Conservation (phyloP, 2,329 filamentous ascomycete genomes). For the Drechslerella stenobrocha region DNA sequence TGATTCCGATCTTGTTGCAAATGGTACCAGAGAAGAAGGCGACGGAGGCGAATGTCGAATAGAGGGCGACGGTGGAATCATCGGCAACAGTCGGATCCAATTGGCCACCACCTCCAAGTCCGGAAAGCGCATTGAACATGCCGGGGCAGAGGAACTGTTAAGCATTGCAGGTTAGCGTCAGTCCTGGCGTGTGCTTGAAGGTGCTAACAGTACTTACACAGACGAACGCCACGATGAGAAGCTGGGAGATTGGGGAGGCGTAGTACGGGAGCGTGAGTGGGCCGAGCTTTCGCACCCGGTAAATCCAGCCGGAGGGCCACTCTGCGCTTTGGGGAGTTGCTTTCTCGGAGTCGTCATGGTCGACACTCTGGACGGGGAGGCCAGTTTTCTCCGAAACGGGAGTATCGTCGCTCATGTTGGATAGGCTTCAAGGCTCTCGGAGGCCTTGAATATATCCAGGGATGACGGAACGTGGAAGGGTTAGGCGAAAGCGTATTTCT, state of each 20-base stretch:
- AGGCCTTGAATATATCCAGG: slow-evolving; percentile 9
- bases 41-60: slow-evolving; percentile 62
- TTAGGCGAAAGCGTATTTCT: background rate
- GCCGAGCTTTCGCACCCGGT: slow-evolving; percentile 65
- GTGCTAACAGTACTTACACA: slow-evolving; percentile 57
- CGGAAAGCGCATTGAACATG: slow-evolving; percentile 54
- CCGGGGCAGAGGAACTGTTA: slow-evolving; percentile 59
- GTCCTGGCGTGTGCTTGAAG: too few species aligned
- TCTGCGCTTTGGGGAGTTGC: slow-evolving; percentile 20
- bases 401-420: slow-evolving; percentile 32
- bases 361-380: slow-evolving; percentile 21
- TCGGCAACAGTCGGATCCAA: slow-evolving; percentile 50
- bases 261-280: slow-evolving; percentile 66
- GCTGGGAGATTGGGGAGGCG: slow-evolving; percentile 72
- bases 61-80: slow-evolving; percentile 56
- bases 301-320: slow-evolving; percentile 68
- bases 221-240: slow-evolving; percentile 71
- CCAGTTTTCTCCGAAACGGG: slow-evolving; percentile 26
- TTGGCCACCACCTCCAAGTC: slow-evolving; percentile 53
- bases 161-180: slow-evolving; percentile 68
- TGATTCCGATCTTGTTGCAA: slow-evolving; percentile 74
- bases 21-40: slow-evolving; percentile 75
- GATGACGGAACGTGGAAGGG: slow-evolving; percentile 9
- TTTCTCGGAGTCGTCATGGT: slow-evolving; percentile 42
- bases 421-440: background rate